Conservation (phyloP, 768 basidiomycete genomes). For the Tricholoma sp. region DNA sequence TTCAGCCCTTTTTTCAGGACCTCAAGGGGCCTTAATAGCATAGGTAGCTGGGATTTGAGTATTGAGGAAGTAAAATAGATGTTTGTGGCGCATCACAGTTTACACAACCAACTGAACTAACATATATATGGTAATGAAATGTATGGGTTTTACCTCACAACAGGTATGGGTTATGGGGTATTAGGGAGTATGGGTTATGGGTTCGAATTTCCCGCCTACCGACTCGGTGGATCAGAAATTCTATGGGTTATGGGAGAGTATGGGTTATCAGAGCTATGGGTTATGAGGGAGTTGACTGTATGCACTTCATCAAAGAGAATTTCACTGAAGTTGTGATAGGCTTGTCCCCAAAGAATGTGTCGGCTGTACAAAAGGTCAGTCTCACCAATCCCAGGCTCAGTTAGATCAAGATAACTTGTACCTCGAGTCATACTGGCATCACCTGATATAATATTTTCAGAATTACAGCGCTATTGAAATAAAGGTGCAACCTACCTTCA, state of each 20-base stretch:
- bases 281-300: background rate
- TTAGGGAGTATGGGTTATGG: background rate
- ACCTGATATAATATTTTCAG: too few species aligned
- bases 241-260: background rate
- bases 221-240: background rate
- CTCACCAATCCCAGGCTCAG: too few species aligned
- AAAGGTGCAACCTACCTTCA: too few species aligned
- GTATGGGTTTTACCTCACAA: background rate
- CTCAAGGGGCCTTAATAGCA: background rate
- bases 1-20: background rate
- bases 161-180: background rate
- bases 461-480: too few species aligned
- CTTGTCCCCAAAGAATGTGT: too few species aligned
- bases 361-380: too few species aligned
- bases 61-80: background rate
- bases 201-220: background rate
- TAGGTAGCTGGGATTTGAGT: background rate
- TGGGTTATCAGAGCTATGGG: background rate
- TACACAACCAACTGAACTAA: background rate
- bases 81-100: background rate
- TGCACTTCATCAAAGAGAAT: too few species aligned
- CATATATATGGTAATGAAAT: background rate
- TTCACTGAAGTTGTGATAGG: too few species aligned
- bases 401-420: too few species aligned
- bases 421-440: too few species aligned